A percentile compares a stretch with the other conserved stretches of the same genome.
Evolutionary conservation across 768 basidiomycete species (phyloP).

Genomic region (Suillus variegatus): DNA sequence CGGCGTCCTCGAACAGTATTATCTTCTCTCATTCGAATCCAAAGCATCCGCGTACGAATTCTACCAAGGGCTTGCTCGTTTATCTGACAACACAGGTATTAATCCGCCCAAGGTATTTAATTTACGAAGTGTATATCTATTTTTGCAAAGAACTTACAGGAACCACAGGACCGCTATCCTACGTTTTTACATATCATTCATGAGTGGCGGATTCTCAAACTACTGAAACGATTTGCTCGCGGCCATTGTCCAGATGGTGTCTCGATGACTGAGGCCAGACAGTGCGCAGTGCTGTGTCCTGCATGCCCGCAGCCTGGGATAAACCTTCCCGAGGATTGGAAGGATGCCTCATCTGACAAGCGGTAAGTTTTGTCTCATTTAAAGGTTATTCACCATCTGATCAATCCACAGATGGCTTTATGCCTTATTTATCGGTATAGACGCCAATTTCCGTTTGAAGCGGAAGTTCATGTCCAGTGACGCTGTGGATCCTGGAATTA

Average conservation of each 20-base stretch:
- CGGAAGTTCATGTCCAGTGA: too few relatives aligned
- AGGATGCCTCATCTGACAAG: too few relatives aligned
- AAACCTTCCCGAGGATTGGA: slow-evolving; percentile 6
- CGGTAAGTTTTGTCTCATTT: too few relatives aligned
- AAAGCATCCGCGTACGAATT: slow-evolving; percentile 19
- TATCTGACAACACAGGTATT: slow-evolving; percentile 28
- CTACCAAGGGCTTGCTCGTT: slow-evolving; percentile 22
- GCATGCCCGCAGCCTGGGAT: slow-evolving; percentile 10
- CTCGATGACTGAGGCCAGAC: neutral
- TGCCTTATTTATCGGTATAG: too few relatives aligned
- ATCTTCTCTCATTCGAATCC: slow-evolving; percentile 17
- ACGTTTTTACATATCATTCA: neutral
- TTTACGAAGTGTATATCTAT: neutral
- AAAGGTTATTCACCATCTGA: too few relatives aligned
- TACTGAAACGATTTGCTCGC: neutral
- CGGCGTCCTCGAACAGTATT: slow-evolving; percentile 18
- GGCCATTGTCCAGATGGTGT: neutral
- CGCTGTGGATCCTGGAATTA: too few relatives aligned
- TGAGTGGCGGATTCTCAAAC: neutral
- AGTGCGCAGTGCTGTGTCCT: slow-evolving; percentile 6
- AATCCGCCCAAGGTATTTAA: neutral
- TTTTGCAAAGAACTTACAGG: too few relatives aligned
- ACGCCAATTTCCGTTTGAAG: too few relatives aligned
- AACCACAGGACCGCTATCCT: neutral
- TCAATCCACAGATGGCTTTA: too few relatives aligned